phyloP scores from a whole-genome alignment of 2,329 filamentous ascomycete species.

The Colletotrichum coccodes region DNA sequence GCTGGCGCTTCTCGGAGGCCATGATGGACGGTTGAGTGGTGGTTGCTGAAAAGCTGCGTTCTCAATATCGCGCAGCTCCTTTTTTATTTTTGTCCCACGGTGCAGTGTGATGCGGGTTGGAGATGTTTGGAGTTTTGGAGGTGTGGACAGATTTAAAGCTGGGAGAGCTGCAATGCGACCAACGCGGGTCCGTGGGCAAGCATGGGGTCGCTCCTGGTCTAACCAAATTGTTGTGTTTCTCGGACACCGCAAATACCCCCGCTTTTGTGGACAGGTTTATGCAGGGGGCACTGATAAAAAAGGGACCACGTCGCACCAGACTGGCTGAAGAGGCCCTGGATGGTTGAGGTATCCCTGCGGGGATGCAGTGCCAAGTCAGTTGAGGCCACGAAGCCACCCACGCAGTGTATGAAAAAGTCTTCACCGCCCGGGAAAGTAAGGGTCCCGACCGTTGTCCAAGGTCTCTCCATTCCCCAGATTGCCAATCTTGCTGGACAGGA shows the following conservation, averaged over 20 bases:
- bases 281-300: conserved; percentile 24
- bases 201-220: not conserved
- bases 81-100: not conserved
- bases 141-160: conserved; percentile 33
- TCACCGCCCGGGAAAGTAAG: conserved; percentile 23
- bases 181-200: conserved; percentile 12
- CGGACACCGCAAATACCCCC: conserved; percentile 2
- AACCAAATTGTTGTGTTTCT: conserved; percentile 16
- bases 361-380: conserved; percentile 16
- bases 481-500: conserved; percentile 1
- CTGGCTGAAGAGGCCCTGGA: not conserved
- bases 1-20: conserved; percentile 33
- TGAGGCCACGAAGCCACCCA: conserved; percentile 27
- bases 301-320: not conserved
- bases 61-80: conserved; percentile 4
- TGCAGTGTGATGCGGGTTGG: not conserved
- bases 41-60: not conserved
- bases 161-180: not conserved
- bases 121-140: conserved; percentile 11
- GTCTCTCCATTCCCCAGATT: conserved; percentile 12
- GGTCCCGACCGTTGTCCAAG: not conserved
- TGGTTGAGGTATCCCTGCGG: not conserved
- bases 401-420: conserved; percentile 20
- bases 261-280: not conserved
- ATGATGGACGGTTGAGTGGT: conserved; percentile 20